A percentile compares a stretch with the other conserved stretches of the same genome.
These are phyloP conservation scores for Neonectria ditissima DNA, from an alignment of 2,329 filamentous ascomycete genomes.

Conservation along the genomic window DNA sequence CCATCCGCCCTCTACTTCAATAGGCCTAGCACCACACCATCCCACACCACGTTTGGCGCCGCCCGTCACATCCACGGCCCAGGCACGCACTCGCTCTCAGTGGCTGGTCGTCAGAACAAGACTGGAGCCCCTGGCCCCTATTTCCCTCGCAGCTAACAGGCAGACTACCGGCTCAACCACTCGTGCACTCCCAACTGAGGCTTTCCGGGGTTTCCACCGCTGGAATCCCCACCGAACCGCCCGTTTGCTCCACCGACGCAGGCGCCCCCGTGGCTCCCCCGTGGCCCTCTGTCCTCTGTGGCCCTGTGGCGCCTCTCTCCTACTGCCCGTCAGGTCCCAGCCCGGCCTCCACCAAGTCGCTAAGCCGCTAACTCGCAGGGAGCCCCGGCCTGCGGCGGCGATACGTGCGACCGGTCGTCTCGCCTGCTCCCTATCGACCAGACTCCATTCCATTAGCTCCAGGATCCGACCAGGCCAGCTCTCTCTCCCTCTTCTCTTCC, in stretches of 20 bases:
- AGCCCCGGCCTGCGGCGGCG: slow-evolving; percentile 21
- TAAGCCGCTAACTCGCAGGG: slow-evolving; percentile 26
- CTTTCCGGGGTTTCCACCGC: slow-evolving; percentile 8
- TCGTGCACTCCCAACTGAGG: slow-evolving; percentile 9
- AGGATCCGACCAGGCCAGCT: slow-evolving; percentile 1
- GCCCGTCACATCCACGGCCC: not conserved
- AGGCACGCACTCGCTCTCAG: slow-evolving; percentile 17
- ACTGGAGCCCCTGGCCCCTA: slow-evolving; percentile 22
- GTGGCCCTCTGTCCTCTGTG: not conserved
- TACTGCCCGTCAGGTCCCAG: too few species aligned
- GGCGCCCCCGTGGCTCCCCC: slow-evolving; percentile 7
- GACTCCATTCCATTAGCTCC: slow-evolving; percentile 18
- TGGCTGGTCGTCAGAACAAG: slow-evolving; percentile 13
- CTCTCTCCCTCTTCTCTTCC: slow-evolving; percentile 26
- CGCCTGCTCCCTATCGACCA: slow-evolving; percentile 17
- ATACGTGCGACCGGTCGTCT: slow-evolving; percentile 24
- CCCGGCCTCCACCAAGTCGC: slow-evolving; percentile 12
- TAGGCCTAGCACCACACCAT: not conserved
- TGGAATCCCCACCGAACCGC: slow-evolving; percentile 19
- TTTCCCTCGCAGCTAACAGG: slow-evolving; percentile 19
- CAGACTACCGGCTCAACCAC: too few species aligned
- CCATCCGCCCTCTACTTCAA: slow-evolving; percentile 1
- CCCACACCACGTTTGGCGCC: slow-evolving; percentile 17
- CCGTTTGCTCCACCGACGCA: slow-evolving; percentile 15
- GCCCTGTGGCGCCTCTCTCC: slow-evolving; percentile 13